A percentile compares a stretch with the other conserved stretches of the same genome.
Conservation (phyloP, 306 rosid genomes). For the Datisca glomerata region DNA sequence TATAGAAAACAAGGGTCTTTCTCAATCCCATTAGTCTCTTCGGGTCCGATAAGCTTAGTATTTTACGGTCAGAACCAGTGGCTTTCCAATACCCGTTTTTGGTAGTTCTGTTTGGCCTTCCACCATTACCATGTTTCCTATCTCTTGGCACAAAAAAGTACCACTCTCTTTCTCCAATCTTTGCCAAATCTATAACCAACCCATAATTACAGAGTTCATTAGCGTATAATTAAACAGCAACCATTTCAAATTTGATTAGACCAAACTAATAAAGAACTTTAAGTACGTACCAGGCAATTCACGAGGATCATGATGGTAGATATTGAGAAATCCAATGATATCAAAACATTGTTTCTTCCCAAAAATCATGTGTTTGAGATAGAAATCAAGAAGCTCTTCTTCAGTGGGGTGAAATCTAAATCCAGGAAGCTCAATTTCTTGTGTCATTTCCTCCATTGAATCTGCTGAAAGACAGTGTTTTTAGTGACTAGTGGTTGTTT, state of each 20-base stretch:
- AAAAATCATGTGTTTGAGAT: constrained; percentile 52
- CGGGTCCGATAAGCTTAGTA: constrained; percentile 48
- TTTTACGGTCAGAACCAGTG: constrained; percentile 82
- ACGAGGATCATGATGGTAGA: constrained; percentile 82
- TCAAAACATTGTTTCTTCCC: constrained; percentile 57
- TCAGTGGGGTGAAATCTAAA: constrained; percentile 94
- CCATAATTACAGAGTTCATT: no score
- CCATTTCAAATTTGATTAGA: background rate
- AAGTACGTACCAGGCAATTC: constrained; percentile 58
- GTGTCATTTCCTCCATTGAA: constrained; percentile 15
- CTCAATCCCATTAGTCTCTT: constrained; percentile 68
- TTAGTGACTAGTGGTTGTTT: no score
- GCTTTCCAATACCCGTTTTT: constrained; percentile 94
- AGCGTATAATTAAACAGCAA: background rate
- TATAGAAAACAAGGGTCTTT: constrained; percentile 85
- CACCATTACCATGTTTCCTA: constrained; percentile 74
- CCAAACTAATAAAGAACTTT: background rate
- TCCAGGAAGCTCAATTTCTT: constrained; percentile 66
- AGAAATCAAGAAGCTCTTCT: constrained; percentile 84
- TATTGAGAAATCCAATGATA: constrained; percentile 65
- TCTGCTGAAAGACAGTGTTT: no score
- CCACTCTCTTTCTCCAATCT: constrained; percentile 94
- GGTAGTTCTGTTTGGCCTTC: constrained; percentile 91
- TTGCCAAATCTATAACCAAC: constrained; percentile 49
- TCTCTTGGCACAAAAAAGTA: constrained; percentile 98